Percentiles rank a stretch among this genome's conserved stretches.
These are phyloP conservation scores for Russula lepida DNA, from an alignment of 768 basidiomycete species.

Conservation along the genomic window DNA sequence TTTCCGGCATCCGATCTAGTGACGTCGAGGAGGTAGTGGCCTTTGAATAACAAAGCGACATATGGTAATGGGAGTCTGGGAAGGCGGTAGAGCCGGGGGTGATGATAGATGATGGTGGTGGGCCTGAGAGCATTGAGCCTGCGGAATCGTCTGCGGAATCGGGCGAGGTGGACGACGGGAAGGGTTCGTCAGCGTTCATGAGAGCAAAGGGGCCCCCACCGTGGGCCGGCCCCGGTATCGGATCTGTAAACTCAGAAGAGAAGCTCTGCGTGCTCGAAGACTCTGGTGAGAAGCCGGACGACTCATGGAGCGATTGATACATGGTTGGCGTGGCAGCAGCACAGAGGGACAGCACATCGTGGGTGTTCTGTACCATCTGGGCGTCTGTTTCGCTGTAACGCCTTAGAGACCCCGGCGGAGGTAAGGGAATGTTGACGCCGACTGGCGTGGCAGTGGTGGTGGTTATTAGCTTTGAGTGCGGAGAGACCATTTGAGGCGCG, in stretches of 20 bases:
- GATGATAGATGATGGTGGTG: neutral
- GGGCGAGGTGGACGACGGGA: neutral
- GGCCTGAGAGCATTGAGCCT: neutral
- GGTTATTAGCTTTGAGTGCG: neutral
- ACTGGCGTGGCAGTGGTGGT: too few species aligned
- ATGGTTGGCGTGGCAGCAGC: neutral
- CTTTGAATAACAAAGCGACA: neutral
- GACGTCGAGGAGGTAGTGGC: neutral
- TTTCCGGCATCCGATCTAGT: neutral
- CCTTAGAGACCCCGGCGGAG: neutral
- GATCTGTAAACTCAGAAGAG: neutral
- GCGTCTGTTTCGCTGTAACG: neutral
- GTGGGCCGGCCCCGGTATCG: neutral
- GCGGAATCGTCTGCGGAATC: neutral
- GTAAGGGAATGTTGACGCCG: too few species aligned
- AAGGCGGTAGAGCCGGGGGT: neutral
- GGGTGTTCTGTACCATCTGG: neutral
- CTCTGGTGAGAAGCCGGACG: neutral
- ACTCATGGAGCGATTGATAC: neutral
- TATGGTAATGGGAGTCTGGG: neutral
- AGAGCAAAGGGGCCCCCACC: neutral
- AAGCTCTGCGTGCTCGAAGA: neutral
- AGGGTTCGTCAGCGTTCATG: neutral
- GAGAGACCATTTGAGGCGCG: neutral
- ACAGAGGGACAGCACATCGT: neutral